A percentile compares a stretch with the other conserved stretches of the same genome.
Evolutionary conservation across 495 filamentous ascomycete genomes (phyloP).

Genomic region (Venustampulla echinocandica): DNA sequence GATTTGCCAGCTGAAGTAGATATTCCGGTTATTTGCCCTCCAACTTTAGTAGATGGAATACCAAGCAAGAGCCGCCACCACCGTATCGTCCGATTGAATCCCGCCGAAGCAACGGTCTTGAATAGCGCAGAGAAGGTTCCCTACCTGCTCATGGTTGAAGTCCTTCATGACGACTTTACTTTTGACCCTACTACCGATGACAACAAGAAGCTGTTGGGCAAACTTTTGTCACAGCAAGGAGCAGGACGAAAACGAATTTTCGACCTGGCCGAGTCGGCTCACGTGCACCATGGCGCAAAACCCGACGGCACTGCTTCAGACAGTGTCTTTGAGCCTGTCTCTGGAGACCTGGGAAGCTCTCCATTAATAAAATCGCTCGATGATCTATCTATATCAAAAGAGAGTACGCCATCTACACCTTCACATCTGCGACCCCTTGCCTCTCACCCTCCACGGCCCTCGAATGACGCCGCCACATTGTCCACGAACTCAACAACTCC

Average conservation of each 20-base stretch:
- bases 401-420: constrained; percentile 10
- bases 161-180: constrained; percentile 63
- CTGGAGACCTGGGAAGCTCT: constrained; percentile 61
- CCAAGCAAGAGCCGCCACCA: constrained; percentile 60
- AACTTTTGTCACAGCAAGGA: constrained; percentile 53
- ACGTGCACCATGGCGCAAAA: constrained; percentile 25
- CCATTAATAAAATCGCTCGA: constrained; percentile 49
- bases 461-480: constrained; percentile 46
- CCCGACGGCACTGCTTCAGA: constrained; percentile 39
- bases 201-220: constrained; percentile 53
- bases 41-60: constrained; percentile 53
- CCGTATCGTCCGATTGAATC: constrained; percentile 65
- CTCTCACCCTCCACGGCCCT: constrained; percentile 36
- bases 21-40: constrained; percentile 65
- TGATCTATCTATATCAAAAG: constrained; percentile 22
- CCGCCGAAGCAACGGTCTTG: constrained; percentile 66
- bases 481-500: constrained; percentile 47
- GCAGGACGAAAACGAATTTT: constrained; percentile 53
- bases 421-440: constrained; percentile 1
- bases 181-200: constrained; percentile 59
- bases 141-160: constrained; percentile 68
- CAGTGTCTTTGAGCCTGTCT: constrained; percentile 67
- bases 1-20: constrained; percentile 70
- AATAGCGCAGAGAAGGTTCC: constrained; percentile 75
- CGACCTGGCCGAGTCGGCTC: constrained; percentile 50